Conservation (phyloP, 805 yeast species). For the Kodamaea nitidulidarum region DNA sequence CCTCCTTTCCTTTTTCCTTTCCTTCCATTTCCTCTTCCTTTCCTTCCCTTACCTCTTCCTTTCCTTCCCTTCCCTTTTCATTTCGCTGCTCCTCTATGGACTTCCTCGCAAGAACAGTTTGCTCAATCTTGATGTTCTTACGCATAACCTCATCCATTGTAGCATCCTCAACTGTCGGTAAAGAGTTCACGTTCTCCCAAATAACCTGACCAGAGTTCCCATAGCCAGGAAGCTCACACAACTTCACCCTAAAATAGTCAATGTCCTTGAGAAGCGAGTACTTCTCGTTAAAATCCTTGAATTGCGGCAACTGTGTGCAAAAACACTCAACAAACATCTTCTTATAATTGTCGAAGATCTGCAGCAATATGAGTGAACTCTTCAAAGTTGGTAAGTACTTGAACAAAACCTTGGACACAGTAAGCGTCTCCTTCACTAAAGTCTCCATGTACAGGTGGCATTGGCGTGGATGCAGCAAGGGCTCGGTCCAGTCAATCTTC, state of each 20-base stretch:
- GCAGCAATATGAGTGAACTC: constrained; percentile 42
- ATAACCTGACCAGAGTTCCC: constrained; percentile 59
- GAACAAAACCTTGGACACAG: constrained; percentile 56
- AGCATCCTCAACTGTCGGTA: constrained; percentile 47
- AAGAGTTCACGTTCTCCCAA: constrained; percentile 55
- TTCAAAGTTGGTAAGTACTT: constrained; percentile 53
- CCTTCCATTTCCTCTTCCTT: constrained; percentile 15
- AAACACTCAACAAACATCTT: constrained; percentile 47
- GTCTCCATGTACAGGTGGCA: constrained; percentile 64
- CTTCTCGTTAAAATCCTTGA: constrained; percentile 50
- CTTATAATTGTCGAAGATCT: constrained; percentile 57
- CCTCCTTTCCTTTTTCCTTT: constrained; percentile 2
- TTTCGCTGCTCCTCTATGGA: background rate
- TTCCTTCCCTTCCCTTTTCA: too few species aligned
- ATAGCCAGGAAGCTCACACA: constrained; percentile 55
- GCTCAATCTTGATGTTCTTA: constrained; percentile 15
- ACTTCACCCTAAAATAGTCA: constrained; percentile 59
- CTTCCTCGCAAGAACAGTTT: background rate
- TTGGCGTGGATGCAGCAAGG: constrained; percentile 39
- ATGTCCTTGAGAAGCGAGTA: constrained; percentile 56
- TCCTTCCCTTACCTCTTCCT: background rate
- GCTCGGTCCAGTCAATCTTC: constrained; percentile 48
- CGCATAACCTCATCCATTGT: constrained; percentile 46
- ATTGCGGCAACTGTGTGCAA: constrained; percentile 43
- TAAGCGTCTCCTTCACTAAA: constrained; percentile 61